phyloP scores from a whole-genome alignment of 140 eudicot genomes.

The Ambrosia hybrid region DNA sequence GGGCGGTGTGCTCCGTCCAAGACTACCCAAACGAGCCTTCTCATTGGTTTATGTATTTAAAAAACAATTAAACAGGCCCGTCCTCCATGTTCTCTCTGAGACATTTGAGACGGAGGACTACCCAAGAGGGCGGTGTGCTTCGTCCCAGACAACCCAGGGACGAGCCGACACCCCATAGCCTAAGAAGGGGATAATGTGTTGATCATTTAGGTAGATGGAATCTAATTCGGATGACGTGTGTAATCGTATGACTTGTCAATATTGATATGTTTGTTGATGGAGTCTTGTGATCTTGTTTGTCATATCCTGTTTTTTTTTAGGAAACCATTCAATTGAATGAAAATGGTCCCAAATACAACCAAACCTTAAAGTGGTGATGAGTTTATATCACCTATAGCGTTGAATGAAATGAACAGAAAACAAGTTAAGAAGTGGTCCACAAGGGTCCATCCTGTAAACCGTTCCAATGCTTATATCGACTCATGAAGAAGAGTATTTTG shows the following conservation, averaged over 20 bases:
- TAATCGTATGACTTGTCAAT: background rate
- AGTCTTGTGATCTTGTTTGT: slow-evolving; percentile 12
- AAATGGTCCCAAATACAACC: slow-evolving; percentile 12
- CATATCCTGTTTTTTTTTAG: background rate
- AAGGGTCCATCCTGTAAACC: background rate
- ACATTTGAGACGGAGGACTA: too few relatives aligned
- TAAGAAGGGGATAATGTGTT: background rate
- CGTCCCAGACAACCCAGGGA: too few relatives aligned
- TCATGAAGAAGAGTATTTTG: background rate
- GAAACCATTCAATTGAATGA: background rate
- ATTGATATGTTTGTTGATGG: background rate
- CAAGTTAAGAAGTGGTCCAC: background rate
- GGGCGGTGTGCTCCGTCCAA: too few relatives aligned
- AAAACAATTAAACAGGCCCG: too few relatives aligned
- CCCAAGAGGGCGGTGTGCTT: too few relatives aligned
- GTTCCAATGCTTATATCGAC: background rate
- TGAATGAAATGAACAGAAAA: background rate
- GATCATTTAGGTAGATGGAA: background rate
- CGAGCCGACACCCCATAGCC: too few relatives aligned
- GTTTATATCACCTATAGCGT: too few relatives aligned
- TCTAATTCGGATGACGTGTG: background rate
- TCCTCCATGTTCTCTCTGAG: too few relatives aligned
- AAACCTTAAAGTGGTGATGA: background rate
- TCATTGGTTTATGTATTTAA: too few relatives aligned
- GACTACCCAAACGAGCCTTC: too few relatives aligned